These are phyloP conservation scores for Tricholoma bakamatsutake DNA, from an alignment of 768 basidiomycete genomes.

Conservation along the genomic window DNA sequence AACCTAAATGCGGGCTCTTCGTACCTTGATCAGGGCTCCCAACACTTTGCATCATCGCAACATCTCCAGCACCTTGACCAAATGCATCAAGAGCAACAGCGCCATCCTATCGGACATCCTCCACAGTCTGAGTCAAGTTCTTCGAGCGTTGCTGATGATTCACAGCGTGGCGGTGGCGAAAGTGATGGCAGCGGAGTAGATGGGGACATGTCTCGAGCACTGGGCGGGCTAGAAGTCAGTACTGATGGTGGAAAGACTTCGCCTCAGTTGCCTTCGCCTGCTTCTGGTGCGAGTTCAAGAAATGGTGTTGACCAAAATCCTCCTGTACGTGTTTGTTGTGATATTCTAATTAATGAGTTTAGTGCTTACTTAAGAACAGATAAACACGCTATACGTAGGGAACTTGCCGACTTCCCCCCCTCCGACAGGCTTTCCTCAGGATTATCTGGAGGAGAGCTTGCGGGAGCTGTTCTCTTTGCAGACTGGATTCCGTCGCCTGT, in stretches of 20 bases:
- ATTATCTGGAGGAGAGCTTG: slow-evolving; percentile 83
- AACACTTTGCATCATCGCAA: slow-evolving; percentile 4
- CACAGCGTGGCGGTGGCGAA: slow-evolving; percentile 13
- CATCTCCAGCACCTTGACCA: slow-evolving; percentile 12
- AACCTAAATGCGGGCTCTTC: neutral
- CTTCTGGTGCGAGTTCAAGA: slow-evolving; percentile 51
- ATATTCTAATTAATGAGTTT: neutral
- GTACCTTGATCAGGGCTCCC: slow-evolving; percentile 5
- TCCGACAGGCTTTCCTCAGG: slow-evolving; percentile 65
- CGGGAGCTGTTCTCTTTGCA: slow-evolving; percentile 75
- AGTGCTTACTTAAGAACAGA: slow-evolving; percentile 34
- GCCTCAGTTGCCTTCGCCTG: slow-evolving; percentile 73
- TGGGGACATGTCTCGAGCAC: slow-evolving; percentile 31
- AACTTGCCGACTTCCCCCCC: slow-evolving; percentile 83
- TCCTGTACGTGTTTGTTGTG: slow-evolving; percentile 47
- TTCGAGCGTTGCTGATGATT: slow-evolving; percentile 24
- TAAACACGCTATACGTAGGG: slow-evolving; percentile 99
- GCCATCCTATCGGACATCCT: neutral
- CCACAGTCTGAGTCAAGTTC: slow-evolving; percentile 25
- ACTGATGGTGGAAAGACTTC: slow-evolving; percentile 54
- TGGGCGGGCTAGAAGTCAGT: slow-evolving; percentile 47
- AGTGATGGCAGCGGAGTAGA: slow-evolving; percentile 16
- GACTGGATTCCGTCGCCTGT: slow-evolving; percentile 86
- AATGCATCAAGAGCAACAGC: slow-evolving; percentile 11
- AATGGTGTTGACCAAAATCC: slow-evolving; percentile 85